Percentiles rank a stretch among this genome's conserved stretches.
Conservation (phyloP, 768 basidiomycete species). For the Mycena rebaudengoi region DNA sequence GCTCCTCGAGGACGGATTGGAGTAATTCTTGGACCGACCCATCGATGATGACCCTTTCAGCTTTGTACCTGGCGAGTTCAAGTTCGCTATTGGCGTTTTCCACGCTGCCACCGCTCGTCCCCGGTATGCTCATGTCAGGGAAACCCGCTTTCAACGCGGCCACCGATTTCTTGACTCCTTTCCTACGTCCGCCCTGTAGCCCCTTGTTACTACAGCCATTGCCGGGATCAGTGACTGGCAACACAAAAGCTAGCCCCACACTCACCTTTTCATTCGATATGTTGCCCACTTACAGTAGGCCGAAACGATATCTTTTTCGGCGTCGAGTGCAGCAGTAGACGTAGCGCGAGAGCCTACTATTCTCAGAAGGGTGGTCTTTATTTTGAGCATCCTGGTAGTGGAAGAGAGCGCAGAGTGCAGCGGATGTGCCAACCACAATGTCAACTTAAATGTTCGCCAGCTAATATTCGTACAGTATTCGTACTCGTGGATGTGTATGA, state of each 20-base stretch:
- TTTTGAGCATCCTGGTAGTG: neutral
- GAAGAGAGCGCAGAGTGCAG: no score
- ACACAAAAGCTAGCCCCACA: neutral
- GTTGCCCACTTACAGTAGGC: no score
- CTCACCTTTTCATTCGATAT: neutral
- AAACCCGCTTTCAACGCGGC: neutral
- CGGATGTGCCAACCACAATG: no score
- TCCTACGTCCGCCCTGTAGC: neutral
- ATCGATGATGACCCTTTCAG: neutral
- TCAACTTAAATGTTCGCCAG: no score
- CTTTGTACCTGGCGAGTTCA: neutral
- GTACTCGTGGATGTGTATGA: no score
- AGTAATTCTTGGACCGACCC: neutral
- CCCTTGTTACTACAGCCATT: neutral
- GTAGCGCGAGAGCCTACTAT: no score
- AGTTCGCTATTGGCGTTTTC: neutral
- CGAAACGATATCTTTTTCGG: no score
- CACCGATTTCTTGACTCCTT: neutral
- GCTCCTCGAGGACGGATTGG: neutral
- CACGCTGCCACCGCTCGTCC: neutral
- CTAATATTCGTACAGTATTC: no score
- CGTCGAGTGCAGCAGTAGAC: no score
- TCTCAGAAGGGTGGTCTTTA: neutral
- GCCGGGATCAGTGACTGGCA: no score
- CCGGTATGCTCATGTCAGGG: neutral